These are phyloP conservation scores for Rhizopus microsporus DNA, from an alignment of 371 early-diverging fungal genomes.

Conservation along the genomic window DNA sequence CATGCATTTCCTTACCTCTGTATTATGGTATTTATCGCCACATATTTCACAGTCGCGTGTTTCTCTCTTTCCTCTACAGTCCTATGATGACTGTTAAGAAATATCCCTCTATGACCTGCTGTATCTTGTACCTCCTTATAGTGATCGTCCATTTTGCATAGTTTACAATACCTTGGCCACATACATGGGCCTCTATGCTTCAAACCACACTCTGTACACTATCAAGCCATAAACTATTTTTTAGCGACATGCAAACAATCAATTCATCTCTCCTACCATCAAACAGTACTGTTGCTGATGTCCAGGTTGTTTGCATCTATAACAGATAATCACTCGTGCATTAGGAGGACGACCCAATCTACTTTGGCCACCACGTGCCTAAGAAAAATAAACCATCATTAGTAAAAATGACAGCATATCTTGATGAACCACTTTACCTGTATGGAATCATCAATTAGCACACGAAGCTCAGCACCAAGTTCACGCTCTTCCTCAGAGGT, in stretches of 20 bases:
- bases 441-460: conserved; percentile 24
- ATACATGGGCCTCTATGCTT: conserved; percentile 12
- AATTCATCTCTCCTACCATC: neutral
- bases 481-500: conserved; percentile 23
- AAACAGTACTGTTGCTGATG: conserved; percentile 2
- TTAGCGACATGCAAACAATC: conserved; percentile 10
- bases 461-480: conserved; percentile 9
- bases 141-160: conserved; percentile 2
- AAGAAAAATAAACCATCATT: no score
- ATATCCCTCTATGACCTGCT: neutral
- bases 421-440: neutral
- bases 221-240: neutral
- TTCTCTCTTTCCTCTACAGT: conserved; percentile 5
- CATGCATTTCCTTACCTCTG: neutral
- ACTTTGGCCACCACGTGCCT: neutral
- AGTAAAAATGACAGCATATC: neutral
- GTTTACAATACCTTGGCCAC: conserved; percentile 10
- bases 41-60: conserved; percentile 7
- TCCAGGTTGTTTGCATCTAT: conserved; percentile 14
- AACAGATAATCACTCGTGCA: conserved; percentile 2
- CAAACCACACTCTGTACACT: conserved; percentile 16
- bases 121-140: no score
- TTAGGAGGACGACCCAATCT: neutral
- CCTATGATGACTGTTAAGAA: neutral
- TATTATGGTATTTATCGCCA: conserved; percentile 9